Conservation (phyloP, 2,329 filamentous ascomycete species). For the Calonectria multiphialidica region DNA sequence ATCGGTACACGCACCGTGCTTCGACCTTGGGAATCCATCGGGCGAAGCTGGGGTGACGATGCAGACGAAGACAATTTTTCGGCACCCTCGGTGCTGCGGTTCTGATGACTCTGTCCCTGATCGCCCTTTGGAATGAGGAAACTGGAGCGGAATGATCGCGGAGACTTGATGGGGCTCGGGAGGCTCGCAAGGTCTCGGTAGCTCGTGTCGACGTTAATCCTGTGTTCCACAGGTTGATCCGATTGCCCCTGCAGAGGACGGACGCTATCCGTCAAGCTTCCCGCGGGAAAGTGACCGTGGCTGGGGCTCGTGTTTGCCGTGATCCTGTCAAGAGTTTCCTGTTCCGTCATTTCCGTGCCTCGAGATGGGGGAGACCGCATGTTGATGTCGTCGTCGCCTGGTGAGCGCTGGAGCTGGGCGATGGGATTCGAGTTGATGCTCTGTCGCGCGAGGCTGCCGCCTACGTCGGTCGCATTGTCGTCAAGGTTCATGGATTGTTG, state of each 20-base stretch:
- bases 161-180: constrained; percentile 75
- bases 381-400: constrained; percentile 57
- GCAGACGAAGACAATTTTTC: constrained; percentile 87
- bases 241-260: constrained; percentile 75
- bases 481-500: constrained; percentile 53
- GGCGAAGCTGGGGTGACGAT: constrained; percentile 76
- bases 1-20: constrained; percentile 35
- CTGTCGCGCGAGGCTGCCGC: constrained; percentile 61
- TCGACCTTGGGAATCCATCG: constrained; percentile 53
- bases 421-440: constrained; percentile 68
- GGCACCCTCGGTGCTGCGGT: constrained; percentile 74
- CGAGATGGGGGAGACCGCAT: constrained; percentile 76
- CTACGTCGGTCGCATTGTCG: constrained; percentile 56
- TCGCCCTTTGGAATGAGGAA: constrained; percentile 76
- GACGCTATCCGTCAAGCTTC: constrained; percentile 82
- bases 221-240: constrained; percentile 54
- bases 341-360: constrained; percentile 85
- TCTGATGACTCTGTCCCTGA: constrained; percentile 56
- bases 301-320: constrained; percentile 83
- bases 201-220: constrained; percentile 70
- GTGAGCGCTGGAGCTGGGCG: constrained; percentile 46
- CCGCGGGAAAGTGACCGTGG: constrained; percentile 64
- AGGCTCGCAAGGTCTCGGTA: constrained; percentile 65
- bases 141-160: constrained; percentile 81
- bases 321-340: constrained; percentile 75